Percentiles rank a stretch among this genome's conserved stretches.
Evolutionary conservation across 2,329 filamentous ascomycete genomes (phyloP).

Genomic region (Myriosclerotinia duriaeana): DNA sequence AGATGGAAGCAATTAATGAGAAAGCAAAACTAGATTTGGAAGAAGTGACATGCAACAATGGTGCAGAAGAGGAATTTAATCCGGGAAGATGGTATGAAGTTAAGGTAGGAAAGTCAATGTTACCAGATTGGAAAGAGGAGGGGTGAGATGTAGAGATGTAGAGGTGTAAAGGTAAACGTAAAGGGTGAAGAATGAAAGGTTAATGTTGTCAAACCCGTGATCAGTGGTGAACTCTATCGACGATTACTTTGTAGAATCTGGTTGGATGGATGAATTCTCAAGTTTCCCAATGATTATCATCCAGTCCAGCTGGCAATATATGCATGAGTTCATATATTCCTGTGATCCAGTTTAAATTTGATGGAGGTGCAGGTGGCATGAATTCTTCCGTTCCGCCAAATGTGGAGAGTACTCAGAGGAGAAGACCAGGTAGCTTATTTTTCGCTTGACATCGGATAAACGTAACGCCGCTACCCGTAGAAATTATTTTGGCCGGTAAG

Average conservation of each 20-base stretch:
- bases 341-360: neutral
- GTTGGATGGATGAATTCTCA: conserved; percentile 1
- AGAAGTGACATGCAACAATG: conserved; percentile 19
- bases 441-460: conserved; percentile 2
- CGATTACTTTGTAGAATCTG: neutral
- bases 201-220: conserved; percentile 4
- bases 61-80: neutral
- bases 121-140: neutral
- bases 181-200: no score
- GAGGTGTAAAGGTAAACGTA: no score
- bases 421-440: no score
- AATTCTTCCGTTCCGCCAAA: conserved; percentile 11
- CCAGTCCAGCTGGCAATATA: neutral
- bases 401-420: no score
- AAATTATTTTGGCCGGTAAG: conserved; percentile 18
- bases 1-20: conserved; percentile 20
- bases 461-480: neutral
- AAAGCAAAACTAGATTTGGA: neutral
- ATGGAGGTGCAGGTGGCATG: conserved; percentile 5
- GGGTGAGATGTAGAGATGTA: neutral
- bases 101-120: neutral
- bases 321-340: neutral
- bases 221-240: neutral
- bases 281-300: neutral
- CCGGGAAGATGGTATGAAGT: neutral